Base-by-base conservation (phyloP, 306 rosid species). In the Dryas drummondii region DNA sequence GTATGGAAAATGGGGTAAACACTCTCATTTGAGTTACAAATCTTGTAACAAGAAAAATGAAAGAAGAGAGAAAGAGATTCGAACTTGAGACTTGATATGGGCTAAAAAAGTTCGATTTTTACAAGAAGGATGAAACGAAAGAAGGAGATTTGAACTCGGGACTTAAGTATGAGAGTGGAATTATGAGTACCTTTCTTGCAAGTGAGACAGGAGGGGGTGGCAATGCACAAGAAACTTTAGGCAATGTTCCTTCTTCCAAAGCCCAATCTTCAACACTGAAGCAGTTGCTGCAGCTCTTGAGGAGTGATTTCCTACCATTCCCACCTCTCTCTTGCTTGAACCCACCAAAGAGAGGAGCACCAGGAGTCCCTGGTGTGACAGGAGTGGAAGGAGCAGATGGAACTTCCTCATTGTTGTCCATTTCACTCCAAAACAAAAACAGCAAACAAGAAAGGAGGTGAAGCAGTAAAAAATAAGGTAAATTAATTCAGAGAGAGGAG, bases 361-460 rank as follows among this genome's bases (percentile, higher is more conserved):
- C 97, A 11, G 90, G 96, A 52, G 94, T 91, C 2, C 92, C 91
- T 72, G 97, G 97, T 62, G 97, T 89, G 40, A 85, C 89, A 49
- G 91, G 94, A 17, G 90, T 86, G n/a, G 92, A 85, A 13, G 91
- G 93, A 4, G 58, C 71, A 47, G 90, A 85, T 6, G 90, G 86
- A 63, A 84, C 86, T 80, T 86, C 90, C 11, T 86, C 89, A 59
- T 72, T 58, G 51, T 58, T 84, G 16, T 83, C 84, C 90, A 86
- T 88, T 59, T 32, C 37, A 17, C 61, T 45, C 65, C 49, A 17
- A 60, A 46, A n/a, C 49, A 32, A 45, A 46, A 47, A 45, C 56
- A 13, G 54, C 8, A 41, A 19, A 56, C 5, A 2, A 12, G 45
- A 14, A 13, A 2, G 10, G 15, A n/a, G 49, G 4, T 6, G 12